Conservation (phyloP, 2,329 filamentous ascomycete genomes). For the Ceratocystis smalleyi region DNA sequence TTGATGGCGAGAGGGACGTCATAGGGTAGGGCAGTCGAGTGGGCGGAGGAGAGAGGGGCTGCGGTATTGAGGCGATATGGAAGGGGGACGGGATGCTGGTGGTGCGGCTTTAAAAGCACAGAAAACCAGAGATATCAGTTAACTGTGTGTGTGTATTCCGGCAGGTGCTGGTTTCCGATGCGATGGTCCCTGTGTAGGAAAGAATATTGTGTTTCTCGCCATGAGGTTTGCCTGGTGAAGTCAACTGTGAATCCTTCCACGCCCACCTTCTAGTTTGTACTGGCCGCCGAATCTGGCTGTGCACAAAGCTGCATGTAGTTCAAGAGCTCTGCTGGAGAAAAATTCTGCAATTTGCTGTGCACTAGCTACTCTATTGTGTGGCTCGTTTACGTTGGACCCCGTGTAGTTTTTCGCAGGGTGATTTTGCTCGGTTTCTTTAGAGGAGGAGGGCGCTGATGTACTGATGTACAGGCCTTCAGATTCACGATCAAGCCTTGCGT, state of each 20-base stretch:
- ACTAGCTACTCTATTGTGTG: not conserved
- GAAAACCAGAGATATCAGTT: too few relatives aligned
- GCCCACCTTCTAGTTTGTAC: conserved; percentile 7
- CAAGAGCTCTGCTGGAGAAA: not conserved
- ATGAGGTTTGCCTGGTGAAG: not conserved
- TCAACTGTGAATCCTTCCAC: conserved; percentile 12
- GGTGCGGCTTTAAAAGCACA: too few relatives aligned
- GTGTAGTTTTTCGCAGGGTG: not conserved
- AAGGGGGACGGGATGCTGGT: not conserved
- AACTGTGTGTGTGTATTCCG: too few relatives aligned
- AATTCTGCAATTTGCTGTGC: not conserved
- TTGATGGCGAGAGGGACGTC: conserved; percentile 20
- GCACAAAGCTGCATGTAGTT: not conserved
- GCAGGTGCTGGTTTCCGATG: too few relatives aligned
- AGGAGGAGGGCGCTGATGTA: not conserved
- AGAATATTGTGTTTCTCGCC: not conserved
- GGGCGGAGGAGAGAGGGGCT: not conserved
- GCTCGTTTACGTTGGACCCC: not conserved
- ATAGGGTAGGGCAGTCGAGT: not conserved
- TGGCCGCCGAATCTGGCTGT: not conserved
- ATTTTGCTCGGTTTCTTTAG: not conserved
- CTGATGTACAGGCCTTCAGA: not conserved
- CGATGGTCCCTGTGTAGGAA: not conserved
- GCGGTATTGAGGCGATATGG: not conserved
- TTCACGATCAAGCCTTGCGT: not conserved